Evolutionary conservation across 768 basidiomycete genomes (phyloP), one percentile per base, ranked within the genome.

Genomic region (Cystofilobasidium macerans): DNA sequence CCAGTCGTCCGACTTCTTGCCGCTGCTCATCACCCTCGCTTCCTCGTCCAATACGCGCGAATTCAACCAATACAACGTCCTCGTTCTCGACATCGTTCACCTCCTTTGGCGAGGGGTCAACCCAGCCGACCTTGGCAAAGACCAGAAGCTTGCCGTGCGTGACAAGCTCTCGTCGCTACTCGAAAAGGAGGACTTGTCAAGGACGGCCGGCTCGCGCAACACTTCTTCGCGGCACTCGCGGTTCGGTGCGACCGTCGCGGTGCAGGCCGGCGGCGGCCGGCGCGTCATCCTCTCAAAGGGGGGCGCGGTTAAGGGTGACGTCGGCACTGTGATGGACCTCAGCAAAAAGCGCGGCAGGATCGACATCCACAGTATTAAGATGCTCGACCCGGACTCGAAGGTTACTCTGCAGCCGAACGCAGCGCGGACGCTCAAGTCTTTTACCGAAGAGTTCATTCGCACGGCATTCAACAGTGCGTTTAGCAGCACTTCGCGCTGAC

Each of bases 221-320:
- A 78, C 82, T 6, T 77, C 85, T 60, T 88, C 90, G 26, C 83
- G 95, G 36, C 95, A 99, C 77, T 90, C 91, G 30, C 85, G 93
- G 57, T 99, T 99, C 76, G 95, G 95, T 1, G 98, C 95, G 2
- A 98, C 93, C 12, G 86, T 98, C 69, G 78, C 86, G 26, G 86
- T 99, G 61, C 83, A 81, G 69, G 79, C 87, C 18, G 60, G 30
- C 38, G 56, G 35, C 36, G 77, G 77, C 22, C 74, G 77, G 53
- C 71, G 74, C 67, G 76, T 78, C 57, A 83, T 97, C 54, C 79
- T 97, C 58, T 90, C 95, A 75, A 84, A 87, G 64, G 88, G 93
- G 72, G 83, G 86, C 72, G 90, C 89, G 9, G 81, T 93, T 69
- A 82, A 80, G 32, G 79, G 75, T 24, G 86, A 88, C 58, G 79